A percentile compares a stretch with the other conserved stretches of the same genome.
Conservation (phyloP, 352 stramenopile species). For the Globisporangium parvum region DNA sequence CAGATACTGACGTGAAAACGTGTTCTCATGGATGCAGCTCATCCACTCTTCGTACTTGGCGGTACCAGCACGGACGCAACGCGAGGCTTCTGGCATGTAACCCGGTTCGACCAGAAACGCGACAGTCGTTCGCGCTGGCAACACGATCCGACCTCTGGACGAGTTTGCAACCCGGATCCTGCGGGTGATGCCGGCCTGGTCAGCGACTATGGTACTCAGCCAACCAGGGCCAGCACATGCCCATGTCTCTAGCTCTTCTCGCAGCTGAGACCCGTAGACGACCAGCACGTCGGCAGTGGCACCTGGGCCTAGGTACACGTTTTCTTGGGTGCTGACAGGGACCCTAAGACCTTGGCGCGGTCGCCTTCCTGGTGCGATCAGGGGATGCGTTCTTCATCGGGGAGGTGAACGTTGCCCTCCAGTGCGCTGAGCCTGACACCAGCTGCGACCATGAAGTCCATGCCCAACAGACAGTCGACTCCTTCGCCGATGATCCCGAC, state of each 20-base stretch:
- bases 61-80: not conserved
- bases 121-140: not conserved
- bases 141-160: not conserved
- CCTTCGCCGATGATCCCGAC: conserved; percentile 19
- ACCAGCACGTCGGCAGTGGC: not conserved
- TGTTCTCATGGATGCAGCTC: not conserved
- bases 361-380: not conserved
- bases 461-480: conserved; percentile 20
- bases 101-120: not conserved
- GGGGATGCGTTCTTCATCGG: conserved; percentile 1
- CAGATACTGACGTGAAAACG: too few species aligned
- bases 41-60: not conserved
- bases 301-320: not conserved
- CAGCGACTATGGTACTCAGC: not conserved
- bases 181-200: not conserved
- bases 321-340: not conserved
- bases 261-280: not conserved
- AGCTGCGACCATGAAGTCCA: conserved; percentile 24
- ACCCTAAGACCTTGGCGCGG: not conserved
- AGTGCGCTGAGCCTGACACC: conserved; percentile 12
- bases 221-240: not conserved
- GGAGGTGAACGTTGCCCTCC: conserved; percentile 6
- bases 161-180: not conserved
- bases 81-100: not conserved
- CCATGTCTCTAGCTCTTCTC: not conserved